A percentile compares a stretch with the other conserved stretches of the same genome.
phyloP scores from a whole-genome alignment of 2,329 filamentous ascomycete genomes.

The Albophoma yamanashiensis region DNA sequence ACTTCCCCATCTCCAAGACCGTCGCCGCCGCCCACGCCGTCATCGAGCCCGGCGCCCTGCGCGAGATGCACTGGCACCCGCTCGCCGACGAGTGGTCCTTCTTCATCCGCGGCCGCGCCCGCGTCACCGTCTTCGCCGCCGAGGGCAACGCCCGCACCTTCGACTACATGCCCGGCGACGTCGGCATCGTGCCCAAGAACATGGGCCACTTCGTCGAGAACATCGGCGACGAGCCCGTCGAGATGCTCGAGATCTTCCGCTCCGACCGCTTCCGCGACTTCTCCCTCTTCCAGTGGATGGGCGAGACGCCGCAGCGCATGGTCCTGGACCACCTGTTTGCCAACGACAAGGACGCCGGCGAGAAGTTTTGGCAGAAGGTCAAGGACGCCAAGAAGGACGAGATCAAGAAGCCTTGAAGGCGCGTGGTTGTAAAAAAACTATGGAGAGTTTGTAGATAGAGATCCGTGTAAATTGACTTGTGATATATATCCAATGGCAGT shows the following conservation, averaged over 20 bases:
- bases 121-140: constrained; percentile 64
- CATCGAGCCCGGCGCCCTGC: constrained; percentile 60
- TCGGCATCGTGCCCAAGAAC: constrained; percentile 65
- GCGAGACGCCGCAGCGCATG: constrained; percentile 56
- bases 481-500: neutral
- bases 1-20: constrained; percentile 64
- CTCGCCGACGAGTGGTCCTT: constrained; percentile 74
- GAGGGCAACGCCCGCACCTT: constrained; percentile 63
- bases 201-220: constrained; percentile 81
- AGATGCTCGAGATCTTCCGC: constrained; percentile 67
- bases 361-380: constrained; percentile 52
- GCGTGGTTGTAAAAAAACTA: neutral
- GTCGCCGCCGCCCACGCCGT: constrained; percentile 62
- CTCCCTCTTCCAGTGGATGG: constrained; percentile 65
- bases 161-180: constrained; percentile 64
- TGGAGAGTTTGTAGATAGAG: neutral
- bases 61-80: constrained; percentile 79
- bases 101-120: constrained; percentile 61
- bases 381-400: constrained; percentile 51
- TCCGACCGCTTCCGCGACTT: constrained; percentile 64
- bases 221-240: constrained; percentile 62
- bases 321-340: constrained; percentile 57
- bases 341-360: constrained; percentile 47
- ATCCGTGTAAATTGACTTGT: neutral
- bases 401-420: constrained; percentile 13